These are phyloP conservation scores for Aureobasidium sp. DNA, from an alignment of 2,329 filamentous ascomycete species.

Conservation along the genomic window DNA sequence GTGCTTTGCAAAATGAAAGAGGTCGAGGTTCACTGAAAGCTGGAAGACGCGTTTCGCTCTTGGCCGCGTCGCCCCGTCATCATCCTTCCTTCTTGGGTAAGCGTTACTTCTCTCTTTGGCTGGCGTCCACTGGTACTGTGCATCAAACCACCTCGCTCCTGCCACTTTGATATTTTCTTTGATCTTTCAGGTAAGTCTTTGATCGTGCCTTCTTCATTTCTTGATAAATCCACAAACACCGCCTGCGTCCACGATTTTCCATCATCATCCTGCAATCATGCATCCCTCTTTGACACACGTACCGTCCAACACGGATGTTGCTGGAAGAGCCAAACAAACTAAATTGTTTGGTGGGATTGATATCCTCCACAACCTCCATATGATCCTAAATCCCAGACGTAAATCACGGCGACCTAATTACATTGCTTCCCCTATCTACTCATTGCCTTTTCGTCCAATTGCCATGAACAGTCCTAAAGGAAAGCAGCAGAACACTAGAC, in stretches of 20 bases:
- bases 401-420: not conserved
- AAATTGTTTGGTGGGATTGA: not conserved
- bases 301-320: not conserved
- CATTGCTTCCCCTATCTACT: not conserved
- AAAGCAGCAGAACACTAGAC: not conserved
- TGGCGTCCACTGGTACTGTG: too few species aligned
- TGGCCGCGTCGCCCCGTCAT: conserved; percentile 2
- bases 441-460: not conserved
- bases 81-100: conserved; percentile 1
- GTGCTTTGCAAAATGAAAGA: not conserved
- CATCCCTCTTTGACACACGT: not conserved
- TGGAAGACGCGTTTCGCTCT: conserved; percentile 14
- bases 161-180: too few species aligned
- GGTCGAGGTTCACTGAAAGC: not conserved
- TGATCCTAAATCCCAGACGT: not conserved
- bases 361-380: not conserved
- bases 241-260: too few species aligned
- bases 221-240: too few species aligned
- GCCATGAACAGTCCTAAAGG: not conserved
- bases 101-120: not conserved
- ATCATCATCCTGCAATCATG: not conserved
- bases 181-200: too few species aligned
- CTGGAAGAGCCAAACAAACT: not conserved
- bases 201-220: too few species aligned
- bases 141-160: too few species aligned